Evolutionary conservation across 2,329 filamentous ascomycete genomes (phyloP).

Genomic region (Claviceps sp.): DNA sequence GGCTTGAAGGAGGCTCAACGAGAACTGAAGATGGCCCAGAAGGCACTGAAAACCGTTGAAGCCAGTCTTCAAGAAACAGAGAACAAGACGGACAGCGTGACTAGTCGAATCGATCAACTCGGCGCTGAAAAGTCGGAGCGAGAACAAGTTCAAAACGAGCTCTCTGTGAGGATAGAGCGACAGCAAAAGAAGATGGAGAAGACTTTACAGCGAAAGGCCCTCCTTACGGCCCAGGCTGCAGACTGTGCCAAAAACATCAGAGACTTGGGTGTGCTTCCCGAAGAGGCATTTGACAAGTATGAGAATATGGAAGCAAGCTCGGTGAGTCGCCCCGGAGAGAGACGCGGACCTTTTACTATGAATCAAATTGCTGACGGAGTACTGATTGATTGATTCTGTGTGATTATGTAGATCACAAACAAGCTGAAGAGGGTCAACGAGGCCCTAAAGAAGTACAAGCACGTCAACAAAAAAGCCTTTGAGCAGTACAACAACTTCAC

Average conservation of each 20-base stretch:
- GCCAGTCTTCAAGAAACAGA: constrained; percentile 64
- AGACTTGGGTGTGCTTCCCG: constrained; percentile 81
- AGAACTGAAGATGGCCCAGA: constrained; percentile 67
- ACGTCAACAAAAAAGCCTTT: constrained; percentile 99
- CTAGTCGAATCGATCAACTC: constrained; percentile 40
- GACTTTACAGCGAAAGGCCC: constrained; percentile 75
- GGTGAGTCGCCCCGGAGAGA: constrained; percentile 32
- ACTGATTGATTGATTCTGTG: constrained; percentile 7
- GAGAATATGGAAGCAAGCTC: constrained; percentile 66
- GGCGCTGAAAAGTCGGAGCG: constrained; percentile 45
- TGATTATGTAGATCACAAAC: constrained; percentile 33
- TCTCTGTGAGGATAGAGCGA: constrained; percentile 66
- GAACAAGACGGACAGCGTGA: constrained; percentile 44
- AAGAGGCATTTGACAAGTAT: constrained; percentile 88
- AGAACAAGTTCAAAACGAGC: constrained; percentile 60
- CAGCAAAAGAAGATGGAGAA: constrained; percentile 87
- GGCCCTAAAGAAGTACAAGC: constrained; percentile 86
- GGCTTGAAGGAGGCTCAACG: constrained; percentile 66
- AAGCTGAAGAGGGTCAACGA: constrained; percentile 86
- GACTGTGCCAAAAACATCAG: constrained; percentile 83
- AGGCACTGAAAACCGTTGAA: constrained; percentile 53
- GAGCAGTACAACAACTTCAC: constrained; percentile 99
- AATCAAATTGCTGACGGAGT: neutral
- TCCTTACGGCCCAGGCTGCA: constrained; percentile 60
- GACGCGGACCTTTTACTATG: neutral